A percentile compares a stretch with the other conserved stretches of the same genome.
Evolutionary conservation across 208 protist genomes (phyloP).

Genomic region (Leishmania amazonensis): DNA sequence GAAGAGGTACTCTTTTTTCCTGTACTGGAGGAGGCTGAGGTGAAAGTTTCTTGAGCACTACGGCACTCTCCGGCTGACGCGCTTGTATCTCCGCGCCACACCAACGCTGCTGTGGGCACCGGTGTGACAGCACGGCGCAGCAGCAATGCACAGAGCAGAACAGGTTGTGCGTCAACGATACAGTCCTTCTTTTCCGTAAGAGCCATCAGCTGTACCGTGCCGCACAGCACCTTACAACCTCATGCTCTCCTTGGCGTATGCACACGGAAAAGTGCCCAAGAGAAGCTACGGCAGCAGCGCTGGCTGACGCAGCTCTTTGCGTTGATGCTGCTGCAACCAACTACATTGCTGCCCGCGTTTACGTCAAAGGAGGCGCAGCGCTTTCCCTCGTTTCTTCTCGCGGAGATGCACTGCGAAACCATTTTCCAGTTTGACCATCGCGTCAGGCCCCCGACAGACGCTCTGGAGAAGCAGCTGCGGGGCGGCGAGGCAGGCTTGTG

Average conservation of each 20-base stretch:
- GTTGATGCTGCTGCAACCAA: neutral
- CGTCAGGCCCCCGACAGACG: neutral
- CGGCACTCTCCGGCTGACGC: neutral
- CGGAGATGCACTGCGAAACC: neutral
- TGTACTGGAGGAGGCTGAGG: neutral
- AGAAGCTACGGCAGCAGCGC: too few relatives aligned
- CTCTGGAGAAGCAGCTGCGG: neutral
- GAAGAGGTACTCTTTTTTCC: neutral
- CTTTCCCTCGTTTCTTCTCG: neutral
- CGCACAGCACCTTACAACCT: neutral
- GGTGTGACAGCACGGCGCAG: neutral
- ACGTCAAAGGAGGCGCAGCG: neutral
- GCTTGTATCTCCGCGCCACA: neutral
- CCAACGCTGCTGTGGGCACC: neutral
- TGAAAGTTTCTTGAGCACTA: neutral
- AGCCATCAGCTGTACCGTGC: neutral
- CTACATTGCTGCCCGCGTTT: neutral
- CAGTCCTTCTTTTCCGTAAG: neutral
- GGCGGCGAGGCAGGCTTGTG: neutral
- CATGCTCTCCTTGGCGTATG: neutral
- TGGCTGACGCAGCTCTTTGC: neutral
- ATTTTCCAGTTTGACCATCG: constrained; percentile 2
- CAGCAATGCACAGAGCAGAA: neutral
- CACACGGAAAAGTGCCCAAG: too few relatives aligned
- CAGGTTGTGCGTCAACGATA: neutral